A percentile compares a stretch with the other conserved stretches of the same genome.
Evolutionary conservation across 192 early-diverging fungal species (phyloP).

Genomic region (Jimgerdemannia flammicorona): DNA sequence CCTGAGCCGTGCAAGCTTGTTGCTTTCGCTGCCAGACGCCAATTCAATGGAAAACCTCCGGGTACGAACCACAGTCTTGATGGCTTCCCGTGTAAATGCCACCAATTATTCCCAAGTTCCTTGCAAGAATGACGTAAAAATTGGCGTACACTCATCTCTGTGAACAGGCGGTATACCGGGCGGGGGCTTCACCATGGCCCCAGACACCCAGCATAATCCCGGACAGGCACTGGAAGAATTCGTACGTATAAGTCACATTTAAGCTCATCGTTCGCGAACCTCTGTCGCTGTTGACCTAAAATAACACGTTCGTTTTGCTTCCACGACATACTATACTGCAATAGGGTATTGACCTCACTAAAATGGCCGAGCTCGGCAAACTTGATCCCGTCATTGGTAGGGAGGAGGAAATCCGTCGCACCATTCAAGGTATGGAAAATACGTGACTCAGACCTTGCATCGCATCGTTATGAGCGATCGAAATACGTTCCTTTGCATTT

Average conservation of each 20-base stretch:
- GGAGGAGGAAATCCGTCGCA: slow-evolving; percentile 73
- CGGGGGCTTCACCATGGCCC: neutral
- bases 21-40: neutral
- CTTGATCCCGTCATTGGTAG: slow-evolving; percentile 81
- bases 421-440: slow-evolving; percentile 58
- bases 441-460: neutral
- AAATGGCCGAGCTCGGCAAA: slow-evolving; percentile 69
- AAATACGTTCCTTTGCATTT: neutral
- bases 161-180: neutral
- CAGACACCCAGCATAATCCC: neutral
- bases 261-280: slow-evolving; percentile 9
- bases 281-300: too few species aligned
- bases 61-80: neutral
- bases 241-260: slow-evolving; percentile 5
- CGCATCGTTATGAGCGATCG: neutral
- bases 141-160: neutral
- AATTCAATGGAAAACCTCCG: neutral
- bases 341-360: slow-evolving; percentile 72
- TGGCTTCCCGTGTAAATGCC: too few species aligned
- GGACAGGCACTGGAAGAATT: neutral
- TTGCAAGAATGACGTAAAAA: neutral
- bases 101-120: neutral
- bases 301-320: too few species aligned
- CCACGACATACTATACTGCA: neutral
- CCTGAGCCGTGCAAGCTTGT: neutral